Base-by-base conservation (phyloP, 192 early-diverging fungal genomes). In the Backusella parvicylindrica region DNA sequence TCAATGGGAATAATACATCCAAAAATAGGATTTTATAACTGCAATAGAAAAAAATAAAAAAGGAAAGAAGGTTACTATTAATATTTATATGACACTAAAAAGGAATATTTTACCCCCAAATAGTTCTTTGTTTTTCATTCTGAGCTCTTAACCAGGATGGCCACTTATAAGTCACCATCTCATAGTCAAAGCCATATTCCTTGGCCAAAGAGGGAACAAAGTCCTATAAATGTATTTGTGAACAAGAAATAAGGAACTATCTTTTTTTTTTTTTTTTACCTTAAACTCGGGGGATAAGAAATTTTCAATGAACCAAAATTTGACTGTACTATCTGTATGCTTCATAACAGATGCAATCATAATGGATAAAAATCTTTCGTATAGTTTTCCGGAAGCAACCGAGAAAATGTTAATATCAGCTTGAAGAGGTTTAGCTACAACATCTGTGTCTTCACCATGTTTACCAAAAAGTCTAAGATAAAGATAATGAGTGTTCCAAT, bases 221-320 rank as follows among this genome's bases (percentile, higher is more conserved):
- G 32, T 92, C 87, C 91, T 94, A 75, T 6, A n/a, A n/a, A n/a
- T n/a, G n/a, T n/a, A n/a, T n/a, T n/a, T n/a, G n/a, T n/a, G n/a
- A n/a, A n/a, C 28, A 36, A 84, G 12, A 37, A 18, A 49, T 37
- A 21, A 47, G 32, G 11, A 0, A 18, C 23, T 36, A 21, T 12
- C 12, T 6, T 38, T 38, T 53, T 2, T 21, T 43, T 33, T 64
- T 6, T 35, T 0, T 12, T 35, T 74, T 82, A 90, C 92, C 88
- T 95, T 97, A 86, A 99, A 99, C 6, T 92, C 92, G 5, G 98
- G 97, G 23, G 96, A 97, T 75, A 98, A 83, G 77, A 99, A 99
- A 84, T 98, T 97, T 77, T 96, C 94, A 77, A 99, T 98, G 76
- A 99, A 89, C 97, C 97, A 99, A 79, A 99, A 99, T 82, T 98